Evolutionary conservation across 108 stramenopile species (phyloP).

Genomic region (Discostella stelligeroides): DNA sequence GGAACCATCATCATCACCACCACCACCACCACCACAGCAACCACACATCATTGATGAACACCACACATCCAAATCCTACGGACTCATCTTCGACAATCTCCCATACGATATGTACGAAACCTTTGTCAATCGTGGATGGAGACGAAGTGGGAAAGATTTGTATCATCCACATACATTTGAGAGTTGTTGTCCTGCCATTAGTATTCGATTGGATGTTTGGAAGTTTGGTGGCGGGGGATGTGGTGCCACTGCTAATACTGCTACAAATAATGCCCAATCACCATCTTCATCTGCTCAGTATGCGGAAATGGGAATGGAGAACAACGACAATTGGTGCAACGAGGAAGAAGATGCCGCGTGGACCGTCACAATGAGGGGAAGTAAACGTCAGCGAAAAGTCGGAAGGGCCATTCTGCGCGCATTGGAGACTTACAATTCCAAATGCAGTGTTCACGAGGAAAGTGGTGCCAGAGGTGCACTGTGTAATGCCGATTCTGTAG

Average conservation of each 20-base stretch:
- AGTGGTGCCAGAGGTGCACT: background rate
- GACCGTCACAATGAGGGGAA: constrained; percentile 32
- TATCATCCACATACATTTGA: constrained; percentile 80
- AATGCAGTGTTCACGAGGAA: constrained; percentile 8
- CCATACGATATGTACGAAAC: constrained; percentile 60
- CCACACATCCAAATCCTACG: constrained; percentile 67
- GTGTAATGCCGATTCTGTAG: background rate
- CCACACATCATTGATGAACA: constrained; percentile 30
- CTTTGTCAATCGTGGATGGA: constrained; percentile 79
- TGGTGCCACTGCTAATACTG: no score
- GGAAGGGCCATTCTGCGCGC: constrained; percentile 49
- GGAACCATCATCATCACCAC: no score
- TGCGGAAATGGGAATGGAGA: background rate
- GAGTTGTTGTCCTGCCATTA: constrained; percentile 82
- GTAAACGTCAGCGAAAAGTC: constrained; percentile 72
- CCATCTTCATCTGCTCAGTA: background rate
- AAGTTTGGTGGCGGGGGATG: constrained; percentile 42
- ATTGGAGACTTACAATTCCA: constrained; percentile 34
- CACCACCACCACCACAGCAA: background rate
- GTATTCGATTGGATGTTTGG: constrained; percentile 67
- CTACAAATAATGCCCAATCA: background rate
- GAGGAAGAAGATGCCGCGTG: constrained; percentile 23
- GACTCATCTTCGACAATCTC: constrained; percentile 60
- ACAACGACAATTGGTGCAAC: background rate
- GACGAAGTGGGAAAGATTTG: constrained; percentile 79